A percentile compares a stretch with the other conserved stretches of the same genome.
phyloP scores from a whole-genome alignment of 257 asterid genomes.

The Paulownia fortunei region DNA sequence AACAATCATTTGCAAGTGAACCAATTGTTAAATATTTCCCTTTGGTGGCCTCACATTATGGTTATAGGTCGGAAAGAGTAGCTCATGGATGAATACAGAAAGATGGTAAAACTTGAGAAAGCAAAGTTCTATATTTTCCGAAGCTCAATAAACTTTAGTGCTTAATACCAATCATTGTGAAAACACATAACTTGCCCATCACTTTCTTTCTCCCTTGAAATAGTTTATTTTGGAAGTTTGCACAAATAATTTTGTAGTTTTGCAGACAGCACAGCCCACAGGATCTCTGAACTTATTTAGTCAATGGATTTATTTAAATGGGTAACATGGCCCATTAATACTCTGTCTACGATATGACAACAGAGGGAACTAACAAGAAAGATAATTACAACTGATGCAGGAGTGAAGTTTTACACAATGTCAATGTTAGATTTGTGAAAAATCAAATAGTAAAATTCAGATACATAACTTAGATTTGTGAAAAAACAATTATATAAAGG shows the following conservation, averaged over 20 bases:
- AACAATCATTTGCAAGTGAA: slow-evolving; percentile 15
- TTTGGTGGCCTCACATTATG: neutral
- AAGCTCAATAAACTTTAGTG: neutral
- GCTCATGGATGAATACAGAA: neutral
- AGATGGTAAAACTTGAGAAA: neutral
- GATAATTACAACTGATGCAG: neutral
- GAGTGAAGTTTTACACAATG: slow-evolving; percentile 4
- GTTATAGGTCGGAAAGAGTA: neutral
- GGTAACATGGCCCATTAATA: neutral
- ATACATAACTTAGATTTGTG: slow-evolving; percentile 2
- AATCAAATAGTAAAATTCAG: neutral
- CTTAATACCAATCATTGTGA: slow-evolving; percentile 6
- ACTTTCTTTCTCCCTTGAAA: neutral
- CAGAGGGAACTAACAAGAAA: neutral
- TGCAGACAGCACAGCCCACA: neutral
- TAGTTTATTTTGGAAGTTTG: neutral
- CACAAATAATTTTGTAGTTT: neutral
- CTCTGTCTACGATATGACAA: neutral
- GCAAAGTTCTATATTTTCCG: neutral
- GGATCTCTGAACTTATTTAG: neutral
- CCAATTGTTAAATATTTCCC: neutral
- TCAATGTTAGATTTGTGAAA: slow-evolving; percentile 11
- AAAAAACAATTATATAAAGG: neutral
- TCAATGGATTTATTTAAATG: neutral
- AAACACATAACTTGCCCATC: neutral